These are phyloP conservation scores for Dittrichia graveolens DNA, from an alignment of 129 eudicot genomes.

Conservation along the genomic window DNA sequence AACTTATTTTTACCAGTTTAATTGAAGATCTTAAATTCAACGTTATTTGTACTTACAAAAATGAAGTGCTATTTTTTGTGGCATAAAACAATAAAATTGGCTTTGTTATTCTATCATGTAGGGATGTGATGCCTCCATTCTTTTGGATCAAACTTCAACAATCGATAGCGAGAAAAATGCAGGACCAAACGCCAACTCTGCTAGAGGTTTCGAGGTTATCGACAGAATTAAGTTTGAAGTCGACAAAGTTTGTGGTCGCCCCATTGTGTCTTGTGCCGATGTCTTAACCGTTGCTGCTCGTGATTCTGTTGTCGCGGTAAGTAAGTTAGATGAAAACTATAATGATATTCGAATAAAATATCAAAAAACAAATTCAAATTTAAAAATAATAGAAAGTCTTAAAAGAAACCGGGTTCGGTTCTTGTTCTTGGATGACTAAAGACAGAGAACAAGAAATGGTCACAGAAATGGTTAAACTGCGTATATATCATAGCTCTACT, in stretches of 20 bases:
- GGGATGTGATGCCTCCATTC: constrained; percentile 56
- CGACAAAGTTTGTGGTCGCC: constrained; percentile 35
- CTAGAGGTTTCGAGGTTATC: constrained; percentile 48
- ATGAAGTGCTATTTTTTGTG: not conserved
- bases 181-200: constrained; percentile 25
- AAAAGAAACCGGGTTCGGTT: too few species aligned
- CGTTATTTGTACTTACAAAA: not conserved
- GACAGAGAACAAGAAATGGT: too few species aligned
- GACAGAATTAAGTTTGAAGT: constrained; percentile 46
- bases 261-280: constrained; percentile 48
- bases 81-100: not conserved
- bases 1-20: not conserved
- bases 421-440: too few species aligned
- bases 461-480: too few species aligned
- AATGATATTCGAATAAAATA: too few species aligned
- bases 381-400: too few species aligned
- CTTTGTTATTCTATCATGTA: constrained; percentile 9
- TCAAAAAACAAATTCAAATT: too few species aligned
- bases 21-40: not conserved
- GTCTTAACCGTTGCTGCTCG: constrained; percentile 45
- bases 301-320: constrained; percentile 40
- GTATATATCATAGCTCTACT: too few species aligned
- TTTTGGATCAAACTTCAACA: constrained; percentile 40
- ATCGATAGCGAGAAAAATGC: constrained; percentile 44
- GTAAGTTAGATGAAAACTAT: not conserved